Evolutionary conservation across 345 rosid genomes (phyloP).

Genomic region (Hypericum androsaemum): DNA sequence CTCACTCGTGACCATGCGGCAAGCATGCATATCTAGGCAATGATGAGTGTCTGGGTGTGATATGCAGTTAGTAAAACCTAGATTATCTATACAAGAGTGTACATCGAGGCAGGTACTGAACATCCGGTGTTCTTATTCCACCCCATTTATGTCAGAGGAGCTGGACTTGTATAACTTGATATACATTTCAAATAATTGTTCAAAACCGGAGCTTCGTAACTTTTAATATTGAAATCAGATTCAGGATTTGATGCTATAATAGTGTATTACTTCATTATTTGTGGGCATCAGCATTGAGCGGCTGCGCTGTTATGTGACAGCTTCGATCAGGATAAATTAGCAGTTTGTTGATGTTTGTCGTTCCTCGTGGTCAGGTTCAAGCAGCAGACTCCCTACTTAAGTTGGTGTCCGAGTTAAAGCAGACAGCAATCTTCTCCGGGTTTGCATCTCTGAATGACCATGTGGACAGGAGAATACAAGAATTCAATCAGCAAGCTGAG

Average conservation of each 20-base stretch:
- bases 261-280: not conserved
- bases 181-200: no score
- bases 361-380: conserved; percentile 46
- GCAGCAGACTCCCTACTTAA: conserved; percentile 85
- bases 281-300: not conserved
- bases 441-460: conserved; percentile 88
- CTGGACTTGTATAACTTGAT: no score
- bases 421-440: conserved; percentile 81
- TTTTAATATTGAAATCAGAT: no score
- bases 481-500: conserved; percentile 55
- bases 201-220: no score
- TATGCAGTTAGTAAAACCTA: no score
- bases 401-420: conserved; percentile 79
- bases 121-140: no score
- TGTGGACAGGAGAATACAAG: conserved; percentile 61
- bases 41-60: no score
- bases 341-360: not conserved
- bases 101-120: no score
- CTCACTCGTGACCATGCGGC: no score
- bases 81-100: no score
- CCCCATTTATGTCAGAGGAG: no score
- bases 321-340: not conserved
- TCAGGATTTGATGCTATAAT: not conserved
- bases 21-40: no score
- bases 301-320: not conserved